Evolutionary conservation across 306 rosid genomes (phyloP).

Genomic region (Clitoria ternatea): DNA sequence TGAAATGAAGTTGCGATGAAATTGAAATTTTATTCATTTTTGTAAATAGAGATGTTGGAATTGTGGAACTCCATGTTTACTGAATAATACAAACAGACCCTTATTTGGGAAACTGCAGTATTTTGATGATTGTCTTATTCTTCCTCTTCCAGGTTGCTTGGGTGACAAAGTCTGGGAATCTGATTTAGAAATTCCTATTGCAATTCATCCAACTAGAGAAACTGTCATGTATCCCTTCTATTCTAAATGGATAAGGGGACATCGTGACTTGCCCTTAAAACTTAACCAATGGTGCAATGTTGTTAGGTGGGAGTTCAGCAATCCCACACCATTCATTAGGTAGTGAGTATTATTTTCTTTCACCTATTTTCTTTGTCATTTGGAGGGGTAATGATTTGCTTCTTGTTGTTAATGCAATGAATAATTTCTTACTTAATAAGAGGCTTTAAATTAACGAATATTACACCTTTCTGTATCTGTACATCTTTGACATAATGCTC

Average conservation of each 20-base stretch:
- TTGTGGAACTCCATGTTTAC: too few relatives aligned
- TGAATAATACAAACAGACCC: too few relatives aligned
- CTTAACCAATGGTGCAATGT: constrained; percentile 99
- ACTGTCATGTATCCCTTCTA: constrained; percentile 98
- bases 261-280: constrained; percentile 92
- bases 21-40: too few relatives aligned
- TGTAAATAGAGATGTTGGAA: too few relatives aligned
- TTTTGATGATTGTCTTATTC: neutral
- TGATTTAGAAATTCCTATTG: constrained; percentile 77
- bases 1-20: too few relatives aligned
- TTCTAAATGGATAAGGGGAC: constrained; percentile 98
- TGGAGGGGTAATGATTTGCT: neutral
- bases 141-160: constrained; percentile 81
- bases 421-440: neutral
- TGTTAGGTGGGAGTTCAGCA: constrained; percentile 98
- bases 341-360: constrained; percentile 5
- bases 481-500: neutral
- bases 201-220: constrained; percentile 98
- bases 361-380: neutral
- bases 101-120: neutral
- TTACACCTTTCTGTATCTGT: neutral
- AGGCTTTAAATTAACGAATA: neutral
- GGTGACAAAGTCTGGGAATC: constrained; percentile 92
- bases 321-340: constrained; percentile 99
- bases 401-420: neutral